Percentiles rank a stretch among this genome's conserved stretches.
Evolutionary conservation across 2,329 filamentous ascomycete species (phyloP).

Genomic region (Hypoxylon rubiginosum): DNA sequence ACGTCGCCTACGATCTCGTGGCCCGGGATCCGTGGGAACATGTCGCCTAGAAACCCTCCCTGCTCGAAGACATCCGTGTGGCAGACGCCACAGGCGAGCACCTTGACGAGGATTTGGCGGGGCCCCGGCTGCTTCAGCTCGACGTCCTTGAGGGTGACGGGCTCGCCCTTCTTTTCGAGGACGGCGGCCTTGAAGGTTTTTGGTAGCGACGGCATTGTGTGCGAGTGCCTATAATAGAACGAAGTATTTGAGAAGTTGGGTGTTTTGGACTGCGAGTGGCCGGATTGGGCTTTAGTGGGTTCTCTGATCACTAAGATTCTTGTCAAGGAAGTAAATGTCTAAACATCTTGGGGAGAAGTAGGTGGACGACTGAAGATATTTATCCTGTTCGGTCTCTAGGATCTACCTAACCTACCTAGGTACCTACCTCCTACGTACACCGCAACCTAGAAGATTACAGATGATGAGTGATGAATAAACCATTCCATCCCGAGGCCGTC

Average conservation of each 20-base stretch:
- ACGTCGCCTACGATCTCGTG: slow-evolving; percentile 80
- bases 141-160: slow-evolving; percentile 71
- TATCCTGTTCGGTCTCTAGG: slow-evolving; percentile 6
- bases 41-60: slow-evolving; percentile 64
- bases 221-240: too few relatives aligned
- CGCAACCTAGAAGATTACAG: too few relatives aligned
- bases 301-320: too few relatives aligned
- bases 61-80: slow-evolving; percentile 69
- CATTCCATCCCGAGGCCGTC: background rate
- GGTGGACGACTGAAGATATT: slow-evolving; percentile 18
- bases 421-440: background rate
- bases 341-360: background rate
- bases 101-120: slow-evolving; percentile 76
- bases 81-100: slow-evolving; percentile 80
- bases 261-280: slow-evolving; percentile 3
- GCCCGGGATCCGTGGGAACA: slow-evolving; percentile 74
- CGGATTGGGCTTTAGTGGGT: background rate
- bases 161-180: slow-evolving; percentile 64
- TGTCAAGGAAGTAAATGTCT: too few relatives aligned
- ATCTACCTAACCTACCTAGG: background rate
- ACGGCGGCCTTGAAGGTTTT: slow-evolving; percentile 77
- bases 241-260: background rate
- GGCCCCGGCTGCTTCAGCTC: slow-evolving; percentile 67
- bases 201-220: slow-evolving; percentile 62
- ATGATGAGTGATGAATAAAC: slow-evolving; percentile 6